Percentiles rank a stretch among this genome's conserved stretches.
Evolutionary conservation across 2,329 filamentous ascomycete species (phyloP).

Genomic region (Ceratocystis huliohia): DNA sequence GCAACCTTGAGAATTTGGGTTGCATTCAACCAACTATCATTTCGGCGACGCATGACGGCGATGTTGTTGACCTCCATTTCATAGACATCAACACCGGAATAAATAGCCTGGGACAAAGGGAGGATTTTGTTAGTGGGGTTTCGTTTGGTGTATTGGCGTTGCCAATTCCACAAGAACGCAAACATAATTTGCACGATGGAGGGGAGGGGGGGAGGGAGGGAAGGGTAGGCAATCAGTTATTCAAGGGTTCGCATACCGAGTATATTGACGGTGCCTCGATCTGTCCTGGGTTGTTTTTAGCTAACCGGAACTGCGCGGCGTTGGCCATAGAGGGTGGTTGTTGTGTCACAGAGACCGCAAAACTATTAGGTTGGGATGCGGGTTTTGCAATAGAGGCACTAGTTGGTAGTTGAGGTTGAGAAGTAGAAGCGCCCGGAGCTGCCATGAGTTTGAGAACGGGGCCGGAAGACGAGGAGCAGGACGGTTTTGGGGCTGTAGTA

Average conservation of each 20-base stretch:
- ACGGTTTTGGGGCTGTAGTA: not conserved
- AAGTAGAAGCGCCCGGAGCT: not conserved
- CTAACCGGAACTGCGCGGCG: slow-evolving; percentile 23
- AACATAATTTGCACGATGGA: slow-evolving; percentile 19
- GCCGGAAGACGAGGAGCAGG: not conserved
- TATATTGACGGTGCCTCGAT: slow-evolving; percentile 46
- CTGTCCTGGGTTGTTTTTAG: slow-evolving; percentile 24
- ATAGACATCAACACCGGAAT: slow-evolving; percentile 92
- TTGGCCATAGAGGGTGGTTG: not conserved
- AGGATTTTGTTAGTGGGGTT: not conserved
- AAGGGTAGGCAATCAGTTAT: not conserved
- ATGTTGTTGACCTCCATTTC: slow-evolving; percentile 95
- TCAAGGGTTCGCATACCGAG: slow-evolving; percentile 35
- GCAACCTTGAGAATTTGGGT: slow-evolving; percentile 97
- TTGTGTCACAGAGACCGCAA: not conserved
- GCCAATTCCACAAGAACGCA: too few species aligned
- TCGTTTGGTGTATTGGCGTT: too few species aligned
- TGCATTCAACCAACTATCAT: slow-evolving; percentile 93
- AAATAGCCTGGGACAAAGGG: slow-evolving; percentile 50
- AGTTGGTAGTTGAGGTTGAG: not conserved
- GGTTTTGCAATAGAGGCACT: not conserved
- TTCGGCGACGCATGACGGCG: slow-evolving; percentile 88
- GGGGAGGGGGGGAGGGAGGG: not conserved
- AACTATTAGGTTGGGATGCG: not conserved
- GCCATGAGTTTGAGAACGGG: slow-evolving; percentile 7